phyloP scores from a whole-genome alignment of 176 grass and related monocot genomes.

The Pharus latifolius region DNA sequence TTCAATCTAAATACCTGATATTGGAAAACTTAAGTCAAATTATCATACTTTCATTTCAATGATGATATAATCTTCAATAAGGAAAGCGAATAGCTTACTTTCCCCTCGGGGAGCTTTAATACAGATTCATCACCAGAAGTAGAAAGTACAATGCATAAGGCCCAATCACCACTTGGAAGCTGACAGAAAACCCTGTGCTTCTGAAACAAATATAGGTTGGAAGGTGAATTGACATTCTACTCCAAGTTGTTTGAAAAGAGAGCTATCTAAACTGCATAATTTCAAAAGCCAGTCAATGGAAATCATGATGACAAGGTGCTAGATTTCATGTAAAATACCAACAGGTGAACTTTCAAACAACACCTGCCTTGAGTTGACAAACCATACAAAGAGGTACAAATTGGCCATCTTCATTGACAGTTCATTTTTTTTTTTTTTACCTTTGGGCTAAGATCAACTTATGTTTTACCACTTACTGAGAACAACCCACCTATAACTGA shows the following conservation, averaged over 20 bases:
- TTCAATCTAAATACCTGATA: slow-evolving; percentile 72
- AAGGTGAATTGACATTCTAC: slow-evolving; percentile 6
- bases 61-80: background rate
- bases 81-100: slow-evolving; percentile 47
- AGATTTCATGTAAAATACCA: background rate
- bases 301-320: background rate
- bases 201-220: slow-evolving; percentile 41
- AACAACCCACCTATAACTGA: background rate
- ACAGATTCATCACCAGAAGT: slow-evolving; percentile 65
- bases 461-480: background rate
- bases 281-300: background rate
- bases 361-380: background rate
- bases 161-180: slow-evolving; percentile 74
- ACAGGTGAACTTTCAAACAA: background rate
- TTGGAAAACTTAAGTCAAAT: background rate
- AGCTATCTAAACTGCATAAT: background rate
- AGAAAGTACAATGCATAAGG: slow-evolving; percentile 68
- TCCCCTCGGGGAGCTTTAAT: slow-evolving; percentile 57
- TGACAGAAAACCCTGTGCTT: slow-evolving; percentile 76
- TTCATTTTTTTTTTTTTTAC: too few species aligned
- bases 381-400: background rate
- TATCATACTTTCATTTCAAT: background rate
- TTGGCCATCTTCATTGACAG: background rate
- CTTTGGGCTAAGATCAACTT: too few species aligned
- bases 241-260: background rate